Evolutionary conservation across 2,329 filamentous ascomycete genomes (phyloP).

Genomic region (Geosmithia putterillii): DNA sequence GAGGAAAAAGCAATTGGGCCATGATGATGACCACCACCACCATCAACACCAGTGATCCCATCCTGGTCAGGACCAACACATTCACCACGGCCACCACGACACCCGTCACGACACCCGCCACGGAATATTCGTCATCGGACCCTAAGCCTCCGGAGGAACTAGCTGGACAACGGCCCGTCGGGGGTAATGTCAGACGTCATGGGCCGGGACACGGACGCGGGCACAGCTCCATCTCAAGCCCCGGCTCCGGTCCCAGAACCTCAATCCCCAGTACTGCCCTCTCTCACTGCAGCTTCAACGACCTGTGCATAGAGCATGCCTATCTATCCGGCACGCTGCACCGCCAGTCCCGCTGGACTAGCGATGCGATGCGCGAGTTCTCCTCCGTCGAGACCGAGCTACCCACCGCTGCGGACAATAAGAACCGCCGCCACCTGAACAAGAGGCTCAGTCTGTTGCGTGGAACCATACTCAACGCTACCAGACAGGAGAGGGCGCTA

Average conservation of each 20-base stretch:
- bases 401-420: conserved; percentile 8
- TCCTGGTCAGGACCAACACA: too few relatives aligned
- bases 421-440: conserved; percentile 17
- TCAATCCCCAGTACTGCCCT: conserved; percentile 10
- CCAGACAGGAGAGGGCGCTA: conserved; percentile 32
- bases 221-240: too few relatives aligned
- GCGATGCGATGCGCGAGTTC: conserved; percentile 25
- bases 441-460: conserved; percentile 29
- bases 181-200: too few relatives aligned
- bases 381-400: conserved; percentile 20
- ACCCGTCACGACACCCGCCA: too few relatives aligned
- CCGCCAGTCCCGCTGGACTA: conserved; percentile 22
- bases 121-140: too few relatives aligned
- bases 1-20: too few relatives aligned
- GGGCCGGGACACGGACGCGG: too few relatives aligned
- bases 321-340: conserved; percentile 31
- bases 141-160: too few relatives aligned
- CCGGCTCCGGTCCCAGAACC: not conserved
- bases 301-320: conserved; percentile 30
- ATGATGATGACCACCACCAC: too few relatives aligned
- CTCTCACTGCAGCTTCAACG: conserved; percentile 24
- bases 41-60: too few relatives aligned
- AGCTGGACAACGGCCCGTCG: too few relatives aligned
- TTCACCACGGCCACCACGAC: too few relatives aligned
- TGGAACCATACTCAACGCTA: conserved; percentile 27